Evolutionary conservation across 1,139 yeast genomes (phyloP).

Genomic region (Saccharomycopsis hybrid): DNA sequence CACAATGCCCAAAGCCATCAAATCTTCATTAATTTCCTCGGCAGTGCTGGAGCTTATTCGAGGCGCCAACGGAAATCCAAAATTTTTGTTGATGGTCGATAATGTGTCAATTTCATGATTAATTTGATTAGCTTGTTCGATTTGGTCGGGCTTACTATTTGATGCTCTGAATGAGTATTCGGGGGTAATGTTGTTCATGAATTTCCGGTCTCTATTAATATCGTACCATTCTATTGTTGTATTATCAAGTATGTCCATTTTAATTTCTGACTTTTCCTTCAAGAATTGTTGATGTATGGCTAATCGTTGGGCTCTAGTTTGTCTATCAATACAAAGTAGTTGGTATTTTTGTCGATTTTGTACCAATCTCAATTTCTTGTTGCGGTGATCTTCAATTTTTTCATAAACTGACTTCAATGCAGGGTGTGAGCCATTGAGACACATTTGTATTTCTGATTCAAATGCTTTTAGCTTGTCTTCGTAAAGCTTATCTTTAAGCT

Average conservation of each 20-base stretch:
- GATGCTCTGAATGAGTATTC: conserved; percentile 32
- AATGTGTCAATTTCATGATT: conserved; percentile 53
- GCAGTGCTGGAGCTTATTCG: conserved; percentile 41
- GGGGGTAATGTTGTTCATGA: conserved; percentile 68
- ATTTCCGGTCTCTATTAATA: conserved; percentile 82
- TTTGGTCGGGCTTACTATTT: conserved; percentile 34
- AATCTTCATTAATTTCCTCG: conserved; percentile 44
- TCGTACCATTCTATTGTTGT: conserved; percentile 91
- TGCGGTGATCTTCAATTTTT: conserved; percentile 65
- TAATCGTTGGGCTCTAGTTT: conserved; percentile 74
- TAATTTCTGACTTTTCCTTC: conserved; percentile 62
- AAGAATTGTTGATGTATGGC: conserved; percentile 80
- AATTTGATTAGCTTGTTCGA: conserved; percentile 46
- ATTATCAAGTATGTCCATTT: conserved; percentile 56
- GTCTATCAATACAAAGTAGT: conserved; percentile 68
- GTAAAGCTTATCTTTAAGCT: conserved; percentile 68
- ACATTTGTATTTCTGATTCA: conserved; percentile 79
- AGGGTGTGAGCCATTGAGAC: conserved; percentile 88
- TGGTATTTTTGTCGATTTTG: conserved; percentile 66
- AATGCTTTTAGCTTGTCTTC: conserved; percentile 68
- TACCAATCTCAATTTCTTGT: conserved; percentile 62
- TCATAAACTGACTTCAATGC: conserved; percentile 61
- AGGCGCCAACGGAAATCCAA: conserved; percentile 62
- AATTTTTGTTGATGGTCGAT: conserved; percentile 48
- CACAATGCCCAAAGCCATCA: conserved; percentile 38